Evolutionary conservation across 164 flowering plant species (phyloP).

Genomic region (Taxillus chinensis): DNA sequence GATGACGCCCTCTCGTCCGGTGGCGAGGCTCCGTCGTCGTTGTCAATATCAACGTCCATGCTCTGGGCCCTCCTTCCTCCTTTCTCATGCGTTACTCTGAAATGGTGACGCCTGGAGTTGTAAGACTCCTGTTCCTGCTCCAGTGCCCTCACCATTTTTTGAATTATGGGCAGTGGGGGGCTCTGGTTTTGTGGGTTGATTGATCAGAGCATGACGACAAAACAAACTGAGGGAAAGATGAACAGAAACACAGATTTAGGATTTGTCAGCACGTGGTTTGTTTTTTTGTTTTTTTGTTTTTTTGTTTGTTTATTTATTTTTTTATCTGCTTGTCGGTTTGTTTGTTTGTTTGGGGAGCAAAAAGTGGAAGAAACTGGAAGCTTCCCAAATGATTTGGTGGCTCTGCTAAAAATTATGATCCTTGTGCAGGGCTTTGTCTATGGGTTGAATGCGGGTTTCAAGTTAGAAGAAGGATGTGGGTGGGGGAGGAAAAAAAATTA

Average conservation of each 20-base stretch:
- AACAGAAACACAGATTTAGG: no score
- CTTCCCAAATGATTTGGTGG: background rate
- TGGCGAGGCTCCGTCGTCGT: background rate
- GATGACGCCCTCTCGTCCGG: constrained; percentile 8
- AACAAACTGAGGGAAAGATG: background rate
- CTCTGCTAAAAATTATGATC: no score
- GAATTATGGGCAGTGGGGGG: background rate
- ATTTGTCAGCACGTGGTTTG: no score
- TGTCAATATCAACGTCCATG: constrained; percentile 7
- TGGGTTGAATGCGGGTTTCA: no score
- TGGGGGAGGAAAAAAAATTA: no score
- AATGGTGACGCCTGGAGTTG: constrained; percentile 24
- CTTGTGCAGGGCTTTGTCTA: no score
- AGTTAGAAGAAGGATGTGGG: background rate
- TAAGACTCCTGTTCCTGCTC: constrained; percentile 33
- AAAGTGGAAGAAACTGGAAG: background rate
- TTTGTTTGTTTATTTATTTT: no score
- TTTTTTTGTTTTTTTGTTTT: no score
- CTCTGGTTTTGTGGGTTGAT: background rate
- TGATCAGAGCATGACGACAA: background rate
- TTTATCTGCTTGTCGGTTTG: no score
- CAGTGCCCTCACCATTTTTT: constrained; percentile 28
- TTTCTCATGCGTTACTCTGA: constrained; percentile 22
- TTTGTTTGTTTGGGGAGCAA: no score
- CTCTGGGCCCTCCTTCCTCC: constrained; percentile 23